Conservation (phyloP, 225 moss, liverwort and hornwort genomes). For the Thuidium tamariscinum region DNA sequence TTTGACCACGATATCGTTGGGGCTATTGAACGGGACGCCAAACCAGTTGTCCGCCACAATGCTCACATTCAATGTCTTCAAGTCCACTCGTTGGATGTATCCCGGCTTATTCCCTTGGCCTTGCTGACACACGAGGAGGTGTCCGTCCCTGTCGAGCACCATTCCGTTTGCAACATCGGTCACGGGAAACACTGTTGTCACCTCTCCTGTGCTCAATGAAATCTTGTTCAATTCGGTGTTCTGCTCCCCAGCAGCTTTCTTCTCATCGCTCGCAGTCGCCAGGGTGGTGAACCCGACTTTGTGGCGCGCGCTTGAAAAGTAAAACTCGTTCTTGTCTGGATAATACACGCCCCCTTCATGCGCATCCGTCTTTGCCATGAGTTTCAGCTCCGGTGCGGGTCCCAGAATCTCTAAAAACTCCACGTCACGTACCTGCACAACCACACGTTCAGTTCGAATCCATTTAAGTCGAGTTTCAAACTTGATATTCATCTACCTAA, state of each 20-base stretch:
- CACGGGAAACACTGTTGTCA: conserved; percentile 33
- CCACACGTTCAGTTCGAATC: background rate
- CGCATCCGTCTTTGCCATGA: conserved; percentile 32
- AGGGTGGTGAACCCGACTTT: conserved; percentile 9
- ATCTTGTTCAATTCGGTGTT: conserved; percentile 39
- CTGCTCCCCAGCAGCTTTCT: conserved; percentile 9
- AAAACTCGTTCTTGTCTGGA: conserved; percentile 47
- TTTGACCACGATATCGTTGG: conserved; percentile 62
- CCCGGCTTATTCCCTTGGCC: conserved; percentile 31
- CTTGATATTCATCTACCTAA: background rate
- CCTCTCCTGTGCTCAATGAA: conserved; percentile 27
- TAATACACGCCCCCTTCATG: conserved; percentile 66
- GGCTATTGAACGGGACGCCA: conserved; percentile 54
- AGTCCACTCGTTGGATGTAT: conserved; percentile 47
- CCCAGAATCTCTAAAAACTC: conserved; percentile 60
- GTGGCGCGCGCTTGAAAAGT: conserved; percentile 39
- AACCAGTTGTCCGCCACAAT: conserved; percentile 72
- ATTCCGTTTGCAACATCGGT: conserved; percentile 67
- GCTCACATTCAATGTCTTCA: conserved; percentile 22
- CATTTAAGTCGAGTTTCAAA: background rate
- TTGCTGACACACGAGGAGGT: conserved; percentile 60
- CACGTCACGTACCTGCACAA: conserved; percentile 43
- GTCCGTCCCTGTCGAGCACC: conserved; percentile 43
- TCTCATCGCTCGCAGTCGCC: conserved; percentile 21
- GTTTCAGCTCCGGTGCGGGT: conserved; percentile 33